phyloP scores from a whole-genome alignment of 768 basidiomycete genomes.

The Tricholoma terreum region DNA sequence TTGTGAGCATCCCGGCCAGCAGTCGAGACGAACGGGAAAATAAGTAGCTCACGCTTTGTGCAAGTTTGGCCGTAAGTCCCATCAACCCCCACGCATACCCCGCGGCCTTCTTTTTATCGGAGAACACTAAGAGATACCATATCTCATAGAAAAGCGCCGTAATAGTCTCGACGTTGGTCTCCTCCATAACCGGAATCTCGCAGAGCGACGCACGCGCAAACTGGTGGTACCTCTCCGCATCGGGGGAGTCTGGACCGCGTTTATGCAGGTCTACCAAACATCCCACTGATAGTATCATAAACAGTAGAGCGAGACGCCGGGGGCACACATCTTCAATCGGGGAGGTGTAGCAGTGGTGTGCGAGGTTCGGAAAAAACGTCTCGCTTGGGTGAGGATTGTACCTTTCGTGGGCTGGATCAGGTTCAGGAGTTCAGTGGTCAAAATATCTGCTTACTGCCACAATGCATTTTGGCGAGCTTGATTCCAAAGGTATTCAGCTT shows the following conservation, averaged over 20 bases:
- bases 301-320: constrained; percentile 59
- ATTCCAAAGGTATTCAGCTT: constrained; percentile 60
- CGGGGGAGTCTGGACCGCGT: constrained; percentile 44
- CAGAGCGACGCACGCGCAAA: constrained; percentile 57
- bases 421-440: not conserved
- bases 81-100: constrained; percentile 55
- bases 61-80: constrained; percentile 57
- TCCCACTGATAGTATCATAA: constrained; percentile 70
- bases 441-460: constrained; percentile 50
- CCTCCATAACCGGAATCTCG: constrained; percentile 64
- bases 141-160: constrained; percentile 56
- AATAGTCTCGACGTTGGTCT: constrained; percentile 64
- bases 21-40: not conserved
- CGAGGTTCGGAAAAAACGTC: constrained; percentile 62
- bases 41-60: constrained; percentile 52
- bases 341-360: constrained; percentile 61
- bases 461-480: constrained; percentile 62
- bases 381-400: constrained; percentile 66
- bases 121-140: constrained; percentile 69
- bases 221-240: constrained; percentile 58
- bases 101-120: constrained; percentile 64
- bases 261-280: constrained; percentile 58
- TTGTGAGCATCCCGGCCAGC: not conserved
- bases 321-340: constrained; percentile 53
- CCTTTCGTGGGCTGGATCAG: constrained; percentile 25